Percentiles rank a stretch among this genome's conserved stretches.
Evolutionary conservation across 345 rosid species (phyloP).

Genomic region (Euclidium syriacum): DNA sequence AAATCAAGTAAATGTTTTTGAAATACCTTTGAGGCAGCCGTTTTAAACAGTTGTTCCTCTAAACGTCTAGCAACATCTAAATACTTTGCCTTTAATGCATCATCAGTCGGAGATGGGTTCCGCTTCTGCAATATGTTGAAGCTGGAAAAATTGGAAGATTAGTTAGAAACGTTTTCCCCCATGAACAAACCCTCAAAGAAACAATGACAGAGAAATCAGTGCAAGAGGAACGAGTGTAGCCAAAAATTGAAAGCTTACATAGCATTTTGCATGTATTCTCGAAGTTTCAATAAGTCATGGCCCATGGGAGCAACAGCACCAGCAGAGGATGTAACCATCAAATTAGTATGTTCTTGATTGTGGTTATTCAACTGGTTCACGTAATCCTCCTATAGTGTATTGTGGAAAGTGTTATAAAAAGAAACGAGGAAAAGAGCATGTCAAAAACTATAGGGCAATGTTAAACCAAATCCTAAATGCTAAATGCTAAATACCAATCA

Average conservation of each 20-base stretch:
- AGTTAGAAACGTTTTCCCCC: constrained; percentile 4
- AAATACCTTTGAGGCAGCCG: constrained; percentile 60
- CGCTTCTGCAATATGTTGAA: constrained; percentile 44
- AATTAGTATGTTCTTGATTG: constrained; percentile 51
- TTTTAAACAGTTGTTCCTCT: constrained; percentile 76
- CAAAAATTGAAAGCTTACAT: no score
- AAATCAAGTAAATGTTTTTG: not conserved
- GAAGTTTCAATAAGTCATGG: not conserved
- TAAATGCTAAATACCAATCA: not conserved
- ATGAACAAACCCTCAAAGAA: no score
- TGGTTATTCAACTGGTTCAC: constrained; percentile 42
- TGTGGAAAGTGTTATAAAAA: constrained; percentile 12
- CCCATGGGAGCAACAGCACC: not conserved
- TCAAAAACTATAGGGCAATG: constrained; percentile 2
- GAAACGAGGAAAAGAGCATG: constrained; percentile 4
- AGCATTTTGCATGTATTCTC: not conserved
- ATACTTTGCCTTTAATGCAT: constrained; percentile 39
- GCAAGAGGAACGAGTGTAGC: no score
- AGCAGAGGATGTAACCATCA: no score
- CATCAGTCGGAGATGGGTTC: constrained; percentile 41
- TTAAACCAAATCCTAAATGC: constrained; percentile 1
- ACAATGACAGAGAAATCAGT: no score
- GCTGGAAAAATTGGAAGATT: constrained; percentile 34
- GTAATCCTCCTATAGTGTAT: constrained; percentile 70
- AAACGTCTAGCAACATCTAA: constrained; percentile 69